Conservation (phyloP, 164 flowering plant genomes). For the Warburgia ugandensis region DNA sequence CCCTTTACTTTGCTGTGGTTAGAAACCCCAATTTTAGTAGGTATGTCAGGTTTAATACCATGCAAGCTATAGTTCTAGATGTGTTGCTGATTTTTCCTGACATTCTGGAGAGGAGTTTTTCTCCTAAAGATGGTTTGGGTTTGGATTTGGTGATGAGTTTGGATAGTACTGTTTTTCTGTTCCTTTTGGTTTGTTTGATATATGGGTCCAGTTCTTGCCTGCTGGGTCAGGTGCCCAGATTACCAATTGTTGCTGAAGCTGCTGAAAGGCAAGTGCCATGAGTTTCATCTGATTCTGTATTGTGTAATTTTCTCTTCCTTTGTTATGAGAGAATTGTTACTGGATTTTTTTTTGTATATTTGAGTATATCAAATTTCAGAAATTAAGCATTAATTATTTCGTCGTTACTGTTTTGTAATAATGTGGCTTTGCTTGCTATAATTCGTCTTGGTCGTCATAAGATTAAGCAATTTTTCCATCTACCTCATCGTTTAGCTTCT, state of each 20-base stretch:
- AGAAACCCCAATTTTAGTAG: constrained; percentile 77
- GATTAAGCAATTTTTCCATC: too few species aligned
- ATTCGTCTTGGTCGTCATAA: too few species aligned
- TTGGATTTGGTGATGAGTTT: constrained; percentile 88
- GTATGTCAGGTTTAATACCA: constrained; percentile 92
- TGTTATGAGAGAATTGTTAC: background rate
- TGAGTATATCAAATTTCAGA: background rate
- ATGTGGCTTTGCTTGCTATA: too few species aligned
- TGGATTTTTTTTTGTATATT: constrained; percentile 5
- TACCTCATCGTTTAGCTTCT: too few species aligned
- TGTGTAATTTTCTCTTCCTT: background rate
- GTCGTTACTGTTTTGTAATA: too few species aligned
- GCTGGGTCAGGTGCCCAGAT: constrained; percentile 79
- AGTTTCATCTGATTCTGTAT: too few species aligned
- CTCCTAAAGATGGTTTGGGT: constrained; percentile 70
- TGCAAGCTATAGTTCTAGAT: constrained; percentile 96
- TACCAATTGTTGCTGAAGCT: constrained; percentile 97
- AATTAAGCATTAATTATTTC: too few species aligned
- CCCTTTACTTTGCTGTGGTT: constrained; percentile 85
- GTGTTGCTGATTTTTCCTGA: constrained; percentile 90
- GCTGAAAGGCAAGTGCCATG: constrained; percentile 91
- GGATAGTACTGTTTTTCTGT: constrained; percentile 91
- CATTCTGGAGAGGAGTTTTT: constrained; percentile 69
- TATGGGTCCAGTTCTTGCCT: constrained; percentile 82
- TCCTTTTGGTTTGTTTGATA: constrained; percentile 66